Base-by-base conservation (phyloP, 1,139 yeast genomes). In the Spathaspora sp. region DNA sequence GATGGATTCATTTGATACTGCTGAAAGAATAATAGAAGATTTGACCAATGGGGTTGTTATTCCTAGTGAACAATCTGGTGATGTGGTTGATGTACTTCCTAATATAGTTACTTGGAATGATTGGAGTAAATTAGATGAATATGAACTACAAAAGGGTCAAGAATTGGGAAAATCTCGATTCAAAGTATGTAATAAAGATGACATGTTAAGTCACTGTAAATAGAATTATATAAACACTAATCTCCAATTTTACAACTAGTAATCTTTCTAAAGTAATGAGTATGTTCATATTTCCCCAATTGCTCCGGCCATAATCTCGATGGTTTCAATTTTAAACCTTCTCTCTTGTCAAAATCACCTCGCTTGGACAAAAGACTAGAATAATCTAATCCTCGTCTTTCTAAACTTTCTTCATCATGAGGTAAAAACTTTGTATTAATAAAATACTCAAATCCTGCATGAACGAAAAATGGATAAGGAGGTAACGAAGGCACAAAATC, bases 1-100 rank as follows among this genome's bases (percentile, higher is more conserved):
- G 88, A 77, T 86, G 75, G 95, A 89, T 50, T 79, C 96, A 0
- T 86, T 84, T 56, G 82, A 81, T 31, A 87, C 90, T 0, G 93
- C 89, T 0, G 86, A 82, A 40, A 70, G 73, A n/a, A 68, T 89
- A 0, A 59, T 84, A 16, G 70, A 74, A 39, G 95, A 87, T 55
- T 64, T 78, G 43, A 50, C 63, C 8, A 61, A 64, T 18, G 68
- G 62, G 11, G 67, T 74, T 1, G 66, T 63, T 47, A 68, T 69
- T 1, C 41, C 56, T 27, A 41, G 51, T 15, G 23, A 47, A 18
- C 31, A 43, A 8, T 27, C 42, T 1, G 15, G 41, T 7, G 56
- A 55, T 26, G 60, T 65, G 11, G 45, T 52, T 2, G 48, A 49
- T 1, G 50, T 65, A 5, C 55, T 72, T 1, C 48, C 58, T n/a